Evolutionary conservation across 2,329 filamentous ascomycete species (phyloP), one percentile per base, ranked within the genome.

Genomic region (Ceratocystiopsis brevicomis): DNA sequence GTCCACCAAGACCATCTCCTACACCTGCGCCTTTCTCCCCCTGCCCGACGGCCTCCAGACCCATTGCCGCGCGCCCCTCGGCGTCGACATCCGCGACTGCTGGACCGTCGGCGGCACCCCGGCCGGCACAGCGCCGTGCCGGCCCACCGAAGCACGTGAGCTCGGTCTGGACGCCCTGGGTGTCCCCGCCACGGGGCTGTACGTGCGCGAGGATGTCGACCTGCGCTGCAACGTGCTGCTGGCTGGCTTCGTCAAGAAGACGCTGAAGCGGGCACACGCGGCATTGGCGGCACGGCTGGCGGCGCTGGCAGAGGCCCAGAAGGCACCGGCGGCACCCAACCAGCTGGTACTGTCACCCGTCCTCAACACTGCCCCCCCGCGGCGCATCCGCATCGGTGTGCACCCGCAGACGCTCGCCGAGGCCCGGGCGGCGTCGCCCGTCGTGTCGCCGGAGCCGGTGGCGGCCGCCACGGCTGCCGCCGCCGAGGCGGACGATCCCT

Each of bases 191-290:
- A 64, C 73, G 37, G 85, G 84, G 0, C 63, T 93, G 13, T 92
- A 86, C 55, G 63, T 93, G 37, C 69, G 81, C n/a, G 85, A 93
- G 63, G 85, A 93, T 50, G 78, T 90, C 40, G 78, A 85, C 49
- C 76, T 93, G 66, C 71, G 71, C 45, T 92, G 84, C 62, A 88
- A 86, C 53, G 63, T 85, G 45, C 64, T 90, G 48, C 71, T 90
- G 63, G 69, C 76, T 0, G 61, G 64, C 9, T 92, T 92, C 54
- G 81, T 93, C 46, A 87, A 82, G 65, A 81, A 76, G 61, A 90
- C 82, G 14, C 68, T 92, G 39, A 81, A 81, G 53, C 82, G 81
- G 54, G 73, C 81, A 0, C 84, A 92, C 53, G 68, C 66, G 11
- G 65, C 70, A 3, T 67, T 93, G 25, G 25, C 25, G 5, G 25